These are phyloP conservation scores for Aotearoamyces nothofagi DNA, from an alignment of 2,329 filamentous ascomycete species.

Conservation along the genomic window DNA sequence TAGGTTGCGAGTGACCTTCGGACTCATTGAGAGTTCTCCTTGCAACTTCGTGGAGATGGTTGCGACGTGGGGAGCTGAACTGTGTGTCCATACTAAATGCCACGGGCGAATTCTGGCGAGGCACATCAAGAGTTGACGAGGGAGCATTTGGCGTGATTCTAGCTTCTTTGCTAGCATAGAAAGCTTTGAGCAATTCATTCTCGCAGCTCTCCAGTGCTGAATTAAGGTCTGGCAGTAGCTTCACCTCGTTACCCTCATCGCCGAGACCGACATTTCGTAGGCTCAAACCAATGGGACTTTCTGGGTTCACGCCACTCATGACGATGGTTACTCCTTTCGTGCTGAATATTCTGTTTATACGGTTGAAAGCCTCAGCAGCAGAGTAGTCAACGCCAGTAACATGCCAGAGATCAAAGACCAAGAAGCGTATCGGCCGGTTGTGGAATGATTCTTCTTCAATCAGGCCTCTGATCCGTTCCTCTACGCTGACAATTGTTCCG, in stretches of 20 bases:
- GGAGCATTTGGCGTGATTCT: slow-evolving; percentile 26
- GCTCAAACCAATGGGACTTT: slow-evolving; percentile 60
- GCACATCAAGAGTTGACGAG: slow-evolving; percentile 15
- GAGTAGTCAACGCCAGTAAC: slow-evolving; percentile 94
- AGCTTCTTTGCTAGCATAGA: slow-evolving; percentile 57
- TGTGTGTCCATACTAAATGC: slow-evolving; percentile 34
- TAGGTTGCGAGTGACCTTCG: slow-evolving; percentile 40
- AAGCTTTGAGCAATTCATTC: slow-evolving; percentile 75
- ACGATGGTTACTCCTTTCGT: slow-evolving; percentile 67
- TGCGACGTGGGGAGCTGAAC: slow-evolving; percentile 65
- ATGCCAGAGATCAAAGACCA: slow-evolving; percentile 77
- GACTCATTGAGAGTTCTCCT: slow-evolving; percentile 56
- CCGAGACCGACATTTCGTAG: slow-evolving; percentile 74
- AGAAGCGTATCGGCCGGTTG: slow-evolving; percentile 67
- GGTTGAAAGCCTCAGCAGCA: slow-evolving; percentile 85
- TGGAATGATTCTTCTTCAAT: slow-evolving; percentile 72
- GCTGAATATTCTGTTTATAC: slow-evolving; percentile 71
- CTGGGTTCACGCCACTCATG: slow-evolving; percentile 66
- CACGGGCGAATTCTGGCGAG: slow-evolving; percentile 6
- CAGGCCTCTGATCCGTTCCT: slow-evolving; percentile 69
- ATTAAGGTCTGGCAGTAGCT: slow-evolving; percentile 79
- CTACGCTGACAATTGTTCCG: slow-evolving; percentile 89
- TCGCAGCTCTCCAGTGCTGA: slow-evolving; percentile 89
- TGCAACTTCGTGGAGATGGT: slow-evolving; percentile 65
- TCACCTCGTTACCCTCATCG: slow-evolving; percentile 56